Base-by-base conservation (phyloP, 2,329 filamentous ascomycete species). In the Fusarium sterilihyphosum region DNA sequence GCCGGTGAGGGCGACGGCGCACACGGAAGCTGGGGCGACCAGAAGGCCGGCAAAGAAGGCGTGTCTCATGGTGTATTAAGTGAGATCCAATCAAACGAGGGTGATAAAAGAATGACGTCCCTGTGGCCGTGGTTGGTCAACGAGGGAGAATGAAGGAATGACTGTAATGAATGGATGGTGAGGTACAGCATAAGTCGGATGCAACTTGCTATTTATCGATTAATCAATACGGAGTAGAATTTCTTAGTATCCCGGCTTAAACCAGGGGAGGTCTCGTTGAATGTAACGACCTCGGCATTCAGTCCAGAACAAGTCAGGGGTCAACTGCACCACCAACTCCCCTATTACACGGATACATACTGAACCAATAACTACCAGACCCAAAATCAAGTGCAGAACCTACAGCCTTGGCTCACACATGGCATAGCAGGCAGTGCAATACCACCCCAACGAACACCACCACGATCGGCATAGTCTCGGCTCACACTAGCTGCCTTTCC, bases 1-100 rank as follows among this genome's bases (percentile, higher is more conserved):
- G 65, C 75, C 70, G 7, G 73, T 68, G 24, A 77, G 71, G 12
- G 69, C 61, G 4, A 74, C 75, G 6, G 75, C 75, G 10, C 49
- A 69, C 9, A 71, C 73, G 9, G 73, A 72, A 6, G 62, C 58
- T 1, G 73, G 70, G 0, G 58, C 63, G 61, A 73, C 73, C 54
- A 74, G 20, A 8, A 73, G 71, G 46, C 71, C 59, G 3, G 59
- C 50, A 6, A 73, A 40, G 20, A 72, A 68, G 11, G 67, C 67
- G 56, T 74, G 56, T 64, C 71, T 74, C 71, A 73, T 73, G 26
- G 14, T 71, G 49, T 38, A 49, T 58, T n/a, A 24, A 56, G 20
- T 18, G 20, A 43, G 35, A 47, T 52, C 50, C 54, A 38, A n/a
- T 47, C n/a, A 37, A 41, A 40, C 22, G 38, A 59, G 37, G 18